Base-by-base conservation (phyloP, 768 basidiomycete species). In the Naganishia vaughanmartiniae region DNA sequence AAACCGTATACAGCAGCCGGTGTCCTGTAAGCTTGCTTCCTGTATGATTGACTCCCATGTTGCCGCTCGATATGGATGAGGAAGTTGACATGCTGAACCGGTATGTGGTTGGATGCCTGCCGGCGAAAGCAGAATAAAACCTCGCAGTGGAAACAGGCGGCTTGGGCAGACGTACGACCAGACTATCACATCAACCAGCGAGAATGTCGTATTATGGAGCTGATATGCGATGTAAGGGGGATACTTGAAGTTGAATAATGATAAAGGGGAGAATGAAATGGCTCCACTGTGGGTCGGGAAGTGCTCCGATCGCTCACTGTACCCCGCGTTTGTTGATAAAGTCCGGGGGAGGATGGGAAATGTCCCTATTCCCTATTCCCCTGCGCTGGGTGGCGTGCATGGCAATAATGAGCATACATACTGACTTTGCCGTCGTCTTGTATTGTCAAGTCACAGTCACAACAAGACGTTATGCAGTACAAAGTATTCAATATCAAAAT, bases 1-100 rank as follows among this genome's bases (percentile, higher is more conserved):
- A 77, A 28, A 81, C 80, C 45, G 76, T 76, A 69, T 81, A 81
- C 39, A 81, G 67, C 70, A 81, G 70, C n/a, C 39, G 73, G 21
- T 74, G 66, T 19, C 80, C 80, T 54, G 73, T 70, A n/a, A 81
- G 68, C 67, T 73, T 75, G 36, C 67, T 57, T 19, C 67, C 42
- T 17, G 80, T 77, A 31, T 56, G 53, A 36, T 45, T 63, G 24
- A 63, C 42, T 42, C 24, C 26, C 54, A 34, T 42, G n/a, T 39
- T n/a, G 24, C 48, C 48, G 48, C 48, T 51, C 48, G 48, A 51
- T 21, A 51, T 51, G 2, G 48, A 51, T 3, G 48, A 51, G 24
- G 48, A 51, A 51, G 42, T 42, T 15, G 48, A 51, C 48, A 51
- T 51, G 48, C 12, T 24, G 24, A 51, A 14, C 48, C 48, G 48